A percentile compares a stretch with the other conserved stretches of the same genome.
phyloP scores from a whole-genome alignment of 305 asterid species.

The Vinca major region DNA sequence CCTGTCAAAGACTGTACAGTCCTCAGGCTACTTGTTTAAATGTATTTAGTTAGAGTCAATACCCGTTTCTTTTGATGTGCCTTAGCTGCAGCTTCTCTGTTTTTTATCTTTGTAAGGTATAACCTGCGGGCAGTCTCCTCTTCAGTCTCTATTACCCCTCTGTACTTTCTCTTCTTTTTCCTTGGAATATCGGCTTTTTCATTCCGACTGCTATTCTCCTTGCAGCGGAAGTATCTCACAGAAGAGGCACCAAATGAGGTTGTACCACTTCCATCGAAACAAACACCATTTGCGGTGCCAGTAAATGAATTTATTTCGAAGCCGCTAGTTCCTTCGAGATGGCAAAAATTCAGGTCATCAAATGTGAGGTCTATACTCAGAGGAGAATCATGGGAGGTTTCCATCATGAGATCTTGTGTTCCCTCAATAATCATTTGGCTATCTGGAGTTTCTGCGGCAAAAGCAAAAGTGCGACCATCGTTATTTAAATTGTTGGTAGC shows the following conservation, averaged over 20 bases:
- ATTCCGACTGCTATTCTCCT: neutral
- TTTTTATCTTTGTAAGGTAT: constrained; percentile 21
- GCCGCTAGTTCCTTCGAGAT: constrained; percentile 16
- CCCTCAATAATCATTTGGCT: constrained; percentile 17
- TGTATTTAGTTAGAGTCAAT: too few species aligned
- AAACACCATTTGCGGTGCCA: neutral
- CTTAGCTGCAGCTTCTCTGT: constrained; percentile 23
- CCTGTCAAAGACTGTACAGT: too few species aligned
- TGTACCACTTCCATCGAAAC: constrained; percentile 1
- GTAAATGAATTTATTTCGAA: constrained; percentile 12
- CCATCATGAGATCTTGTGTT: constrained; percentile 10
- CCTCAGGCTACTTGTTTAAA: too few species aligned
- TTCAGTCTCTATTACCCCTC: constrained; percentile 25
- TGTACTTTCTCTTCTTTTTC: constrained; percentile 27
- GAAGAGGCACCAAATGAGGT: constrained; percentile 2
- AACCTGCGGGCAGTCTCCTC: constrained; percentile 21
- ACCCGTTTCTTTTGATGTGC: constrained; percentile 23
- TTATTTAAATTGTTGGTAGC: constrained; percentile 5
- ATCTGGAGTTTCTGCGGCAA: constrained; percentile 18
- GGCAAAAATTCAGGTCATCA: constrained; percentile 1
- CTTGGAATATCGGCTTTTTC: neutral
- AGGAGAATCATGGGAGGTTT: constrained; percentile 11
- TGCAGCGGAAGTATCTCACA: constrained; percentile 12
- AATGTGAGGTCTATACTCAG: constrained; percentile 10
- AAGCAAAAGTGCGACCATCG: neutral